Evolutionary conservation across 305 asterid genomes (phyloP).

Genomic region (Solanum chacoense): DNA sequence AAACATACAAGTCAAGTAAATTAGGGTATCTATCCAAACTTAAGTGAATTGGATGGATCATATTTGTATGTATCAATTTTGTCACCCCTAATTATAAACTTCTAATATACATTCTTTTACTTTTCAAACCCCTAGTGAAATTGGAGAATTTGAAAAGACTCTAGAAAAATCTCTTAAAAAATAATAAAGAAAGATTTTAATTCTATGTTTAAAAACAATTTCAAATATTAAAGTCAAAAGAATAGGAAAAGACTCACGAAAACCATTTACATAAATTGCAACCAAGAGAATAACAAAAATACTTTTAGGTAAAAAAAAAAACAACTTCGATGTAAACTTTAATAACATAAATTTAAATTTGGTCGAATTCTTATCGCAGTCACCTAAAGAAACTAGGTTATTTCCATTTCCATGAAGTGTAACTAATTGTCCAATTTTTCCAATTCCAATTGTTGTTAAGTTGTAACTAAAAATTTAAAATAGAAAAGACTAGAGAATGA

Average conservation of each 20-base stretch:
- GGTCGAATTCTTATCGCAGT: background rate
- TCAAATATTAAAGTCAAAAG: background rate
- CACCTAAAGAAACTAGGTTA: background rate
- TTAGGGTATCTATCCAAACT: background rate
- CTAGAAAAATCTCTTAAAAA: too few species aligned
- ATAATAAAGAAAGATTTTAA: background rate
- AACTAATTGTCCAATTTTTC: background rate
- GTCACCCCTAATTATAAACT: background rate
- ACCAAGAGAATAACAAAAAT: background rate
- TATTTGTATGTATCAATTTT: background rate
- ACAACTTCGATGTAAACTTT: background rate
- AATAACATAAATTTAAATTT: background rate
- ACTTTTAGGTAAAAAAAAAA: background rate
- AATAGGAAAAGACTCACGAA: background rate
- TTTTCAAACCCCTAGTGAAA: background rate
- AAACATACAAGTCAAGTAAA: background rate
- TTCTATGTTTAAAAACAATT: too few species aligned
- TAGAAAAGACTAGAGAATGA: conserved; percentile 7
- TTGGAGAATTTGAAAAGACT: too few species aligned
- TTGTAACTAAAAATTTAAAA: conserved; percentile 1
- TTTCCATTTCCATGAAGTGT: background rate
- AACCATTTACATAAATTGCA: background rate
- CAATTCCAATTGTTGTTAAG: conserved; percentile 24
- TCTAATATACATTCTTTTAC: background rate
- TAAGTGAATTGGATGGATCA: too few species aligned